phyloP scores from a whole-genome alignment of 2,329 filamentous ascomycete species.

The Cordyceps tenuipes region DNA sequence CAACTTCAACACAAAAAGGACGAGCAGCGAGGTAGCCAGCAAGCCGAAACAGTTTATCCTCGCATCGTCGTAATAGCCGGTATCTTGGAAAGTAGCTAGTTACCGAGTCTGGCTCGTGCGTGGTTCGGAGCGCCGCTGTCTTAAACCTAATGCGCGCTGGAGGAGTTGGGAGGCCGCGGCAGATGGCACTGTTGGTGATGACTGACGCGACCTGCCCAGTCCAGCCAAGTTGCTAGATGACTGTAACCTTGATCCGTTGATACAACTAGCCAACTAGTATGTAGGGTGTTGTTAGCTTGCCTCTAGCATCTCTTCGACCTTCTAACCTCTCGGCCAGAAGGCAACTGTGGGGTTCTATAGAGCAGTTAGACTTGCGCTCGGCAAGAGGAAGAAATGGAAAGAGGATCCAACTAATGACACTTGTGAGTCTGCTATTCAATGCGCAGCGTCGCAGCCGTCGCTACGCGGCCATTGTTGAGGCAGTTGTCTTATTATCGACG shows the following conservation, averaged over 20 bases:
- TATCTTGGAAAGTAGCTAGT: background rate
- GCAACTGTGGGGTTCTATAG: background rate
- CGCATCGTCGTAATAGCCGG: background rate
- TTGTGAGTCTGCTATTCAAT: background rate
- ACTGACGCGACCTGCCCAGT: background rate
- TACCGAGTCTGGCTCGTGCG: background rate
- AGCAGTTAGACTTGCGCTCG: background rate
- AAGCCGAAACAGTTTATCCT: background rate
- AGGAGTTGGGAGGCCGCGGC: background rate
- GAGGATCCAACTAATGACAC: background rate
- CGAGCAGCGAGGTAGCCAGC: background rate
- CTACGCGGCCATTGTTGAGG: no score
- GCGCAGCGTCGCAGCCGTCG: background rate
- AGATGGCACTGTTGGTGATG: no score
- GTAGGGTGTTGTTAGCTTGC: background rate
- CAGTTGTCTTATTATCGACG: background rate
- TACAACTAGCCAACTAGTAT: background rate
- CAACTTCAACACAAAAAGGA: background rate
- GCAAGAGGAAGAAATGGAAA: background rate
- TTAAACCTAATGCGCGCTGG: background rate
- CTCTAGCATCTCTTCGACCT: background rate
- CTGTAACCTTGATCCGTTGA: background rate
- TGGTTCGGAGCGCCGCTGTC: background rate
- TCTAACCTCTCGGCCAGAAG: background rate
- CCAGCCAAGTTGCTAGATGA: background rate